Evolutionary conservation across 1,284 basidiomycete species (phyloP).

Genomic region (Tilletia horrida): DNA sequence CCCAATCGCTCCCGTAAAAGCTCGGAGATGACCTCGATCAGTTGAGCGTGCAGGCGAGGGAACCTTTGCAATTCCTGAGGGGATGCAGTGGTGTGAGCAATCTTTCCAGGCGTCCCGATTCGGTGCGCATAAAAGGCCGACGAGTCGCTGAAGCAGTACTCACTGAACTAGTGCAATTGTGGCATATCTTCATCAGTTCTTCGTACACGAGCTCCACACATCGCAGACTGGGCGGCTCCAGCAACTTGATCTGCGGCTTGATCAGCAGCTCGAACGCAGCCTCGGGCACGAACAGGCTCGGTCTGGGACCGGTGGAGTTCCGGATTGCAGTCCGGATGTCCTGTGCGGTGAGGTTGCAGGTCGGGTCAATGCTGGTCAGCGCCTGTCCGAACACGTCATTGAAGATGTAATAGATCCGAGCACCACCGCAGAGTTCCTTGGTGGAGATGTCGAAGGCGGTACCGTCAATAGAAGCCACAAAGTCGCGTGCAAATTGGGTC

Average conservation of each 20-base stretch:
- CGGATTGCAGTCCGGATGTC: slow-evolving; percentile 98
- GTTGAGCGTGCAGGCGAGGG: slow-evolving; percentile 84
- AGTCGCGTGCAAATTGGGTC: slow-evolving; percentile 98
- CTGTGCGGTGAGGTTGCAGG: slow-evolving; percentile 81
- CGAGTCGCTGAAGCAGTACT: slow-evolving; percentile 53
- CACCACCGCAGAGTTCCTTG: slow-evolving; percentile 96
- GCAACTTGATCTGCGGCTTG: slow-evolving; percentile 95
- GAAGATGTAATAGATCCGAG: slow-evolving; percentile 98
- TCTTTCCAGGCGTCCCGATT: too few species aligned
- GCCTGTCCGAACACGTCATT: slow-evolving; percentile 96
- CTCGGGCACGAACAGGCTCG: slow-evolving; percentile 94
- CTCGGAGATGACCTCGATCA: slow-evolving; percentile 96
- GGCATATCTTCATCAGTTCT: slow-evolving; percentile 98
- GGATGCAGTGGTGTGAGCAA: slow-evolving; percentile 9
- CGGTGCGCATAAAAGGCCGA: too few species aligned
- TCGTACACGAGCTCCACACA: slow-evolving; percentile 99
- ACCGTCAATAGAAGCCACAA: slow-evolving; percentile 94
- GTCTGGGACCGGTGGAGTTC: slow-evolving; percentile 93
- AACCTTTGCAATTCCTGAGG: slow-evolving; percentile 90
- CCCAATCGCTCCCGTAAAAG: slow-evolving; percentile 89
- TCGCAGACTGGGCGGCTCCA: slow-evolving; percentile 86
- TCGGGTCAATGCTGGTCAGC: slow-evolving; percentile 83
- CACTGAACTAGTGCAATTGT: slow-evolving; percentile 88
- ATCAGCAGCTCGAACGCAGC: slow-evolving; percentile 95
- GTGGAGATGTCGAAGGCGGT: slow-evolving; percentile 96